Percentiles rank a stretch among this genome's conserved stretches.
Evolutionary conservation across 2,329 filamentous ascomycete species (phyloP).

Genomic region (Beauveria asiatica): DNA sequence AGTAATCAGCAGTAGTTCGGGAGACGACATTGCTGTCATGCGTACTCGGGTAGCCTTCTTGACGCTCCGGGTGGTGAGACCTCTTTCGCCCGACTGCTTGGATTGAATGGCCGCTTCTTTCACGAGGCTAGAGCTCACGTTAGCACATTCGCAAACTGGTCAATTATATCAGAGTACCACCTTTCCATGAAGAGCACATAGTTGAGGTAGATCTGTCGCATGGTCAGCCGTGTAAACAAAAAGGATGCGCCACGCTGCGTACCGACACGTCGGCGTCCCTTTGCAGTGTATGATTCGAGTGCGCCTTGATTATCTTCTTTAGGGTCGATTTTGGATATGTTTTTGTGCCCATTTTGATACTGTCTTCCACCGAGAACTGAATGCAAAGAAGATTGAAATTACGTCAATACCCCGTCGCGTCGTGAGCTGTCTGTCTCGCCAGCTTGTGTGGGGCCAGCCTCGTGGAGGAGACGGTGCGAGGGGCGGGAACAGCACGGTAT

Average conservation of each 20-base stretch:
- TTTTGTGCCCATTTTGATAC: slow-evolving; percentile 45
- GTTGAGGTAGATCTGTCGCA: slow-evolving; percentile 68
- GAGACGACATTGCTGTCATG: slow-evolving; percentile 12
- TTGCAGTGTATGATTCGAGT: slow-evolving; percentile 69
- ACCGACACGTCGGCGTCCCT: slow-evolving; percentile 84
- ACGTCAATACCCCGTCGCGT: not conserved
- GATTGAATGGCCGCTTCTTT: slow-evolving; percentile 72
- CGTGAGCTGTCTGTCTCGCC: not conserved
- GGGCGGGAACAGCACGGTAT: not conserved
- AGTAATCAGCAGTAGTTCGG: not conserved
- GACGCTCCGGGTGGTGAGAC: slow-evolving; percentile 66
- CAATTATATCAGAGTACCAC: slow-evolving; percentile 25
- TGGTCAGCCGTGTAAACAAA: slow-evolving; percentile 18
- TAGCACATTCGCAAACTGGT: not conserved
- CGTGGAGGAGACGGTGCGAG: not conserved
- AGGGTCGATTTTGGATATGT: slow-evolving; percentile 76
- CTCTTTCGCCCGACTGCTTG: slow-evolving; percentile 64
- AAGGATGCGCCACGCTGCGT: slow-evolving; percentile 22
- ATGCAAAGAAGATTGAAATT: too few species aligned
- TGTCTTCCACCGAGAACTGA: too few species aligned
- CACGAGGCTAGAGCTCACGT: slow-evolving; percentile 48
- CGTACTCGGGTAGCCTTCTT: slow-evolving; percentile 68
- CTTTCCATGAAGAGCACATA: slow-evolving; percentile 74
- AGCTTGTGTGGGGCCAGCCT: slow-evolving; percentile 9
- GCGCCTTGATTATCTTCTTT: slow-evolving; percentile 84